Percentiles rank a stretch among this genome's conserved stretches.
phyloP scores from a whole-genome alignment of 2,329 filamentous ascomycete genomes.

The Phyllosticta paracitricarpa region DNA sequence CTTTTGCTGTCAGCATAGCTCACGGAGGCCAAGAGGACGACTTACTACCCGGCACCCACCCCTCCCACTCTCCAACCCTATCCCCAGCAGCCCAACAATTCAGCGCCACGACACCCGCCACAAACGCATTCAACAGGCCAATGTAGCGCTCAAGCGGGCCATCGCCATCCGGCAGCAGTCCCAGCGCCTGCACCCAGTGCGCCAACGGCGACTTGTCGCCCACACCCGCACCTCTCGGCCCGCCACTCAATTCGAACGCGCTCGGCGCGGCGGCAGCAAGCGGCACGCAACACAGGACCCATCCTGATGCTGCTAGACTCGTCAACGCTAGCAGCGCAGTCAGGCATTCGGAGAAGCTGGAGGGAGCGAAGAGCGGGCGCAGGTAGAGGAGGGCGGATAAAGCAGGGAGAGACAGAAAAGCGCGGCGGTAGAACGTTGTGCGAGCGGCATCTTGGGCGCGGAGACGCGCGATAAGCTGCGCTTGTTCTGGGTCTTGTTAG shows the following conservation, averaged over 20 bases:
- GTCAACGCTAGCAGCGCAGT: constrained; percentile 50
- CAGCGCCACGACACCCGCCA: constrained; percentile 42
- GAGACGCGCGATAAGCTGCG: constrained; percentile 49
- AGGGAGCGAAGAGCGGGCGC: constrained; percentile 33
- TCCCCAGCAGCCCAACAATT: constrained; percentile 16
- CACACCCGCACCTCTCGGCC: constrained; percentile 18
- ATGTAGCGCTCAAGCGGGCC: constrained; percentile 49
- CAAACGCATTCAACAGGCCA: constrained; percentile 47
- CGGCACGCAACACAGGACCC: constrained; percentile 48
- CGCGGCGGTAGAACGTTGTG: constrained; percentile 24
- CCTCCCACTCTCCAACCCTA: constrained; percentile 21
- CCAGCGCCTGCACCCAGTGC: background rate
- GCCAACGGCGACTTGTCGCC: constrained; percentile 10
- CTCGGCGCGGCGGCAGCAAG: constrained; percentile 32
- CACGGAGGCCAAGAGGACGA: constrained; percentile 25
- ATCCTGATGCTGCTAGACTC: constrained; percentile 53
- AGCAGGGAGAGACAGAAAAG: constrained; percentile 51
- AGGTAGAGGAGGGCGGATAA: constrained; percentile 48
- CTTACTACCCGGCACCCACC: constrained; percentile 27
- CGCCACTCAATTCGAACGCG: background rate
- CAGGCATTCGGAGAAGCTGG: constrained; percentile 30
- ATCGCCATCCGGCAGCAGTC: background rate
- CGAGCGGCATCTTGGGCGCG: constrained; percentile 39
- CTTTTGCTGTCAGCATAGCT: constrained; percentile 15
- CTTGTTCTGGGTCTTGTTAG: constrained; percentile 44